Conservation (phyloP, 2,329 filamentous ascomycete species). For the Clathrospora elynae region DNA sequence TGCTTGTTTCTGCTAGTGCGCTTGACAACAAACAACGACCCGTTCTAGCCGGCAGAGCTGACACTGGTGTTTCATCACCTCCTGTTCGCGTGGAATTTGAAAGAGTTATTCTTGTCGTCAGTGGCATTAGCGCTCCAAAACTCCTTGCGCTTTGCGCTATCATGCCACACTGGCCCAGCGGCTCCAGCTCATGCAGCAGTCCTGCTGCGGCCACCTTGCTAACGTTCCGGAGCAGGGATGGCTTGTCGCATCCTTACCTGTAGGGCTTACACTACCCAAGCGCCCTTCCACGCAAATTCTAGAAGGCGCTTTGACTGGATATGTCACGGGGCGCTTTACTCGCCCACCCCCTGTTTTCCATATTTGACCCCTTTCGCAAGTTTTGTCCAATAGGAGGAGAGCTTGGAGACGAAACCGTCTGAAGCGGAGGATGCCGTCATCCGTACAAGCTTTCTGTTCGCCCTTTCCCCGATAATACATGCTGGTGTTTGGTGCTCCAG, state of each 20-base stretch:
- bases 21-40: too few species aligned
- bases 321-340: constrained; percentile 34
- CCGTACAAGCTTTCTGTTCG: constrained; percentile 12
- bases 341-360: constrained; percentile 43
- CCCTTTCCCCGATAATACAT: too few species aligned
- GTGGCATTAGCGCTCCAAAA: constrained; percentile 39
- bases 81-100: constrained; percentile 26
- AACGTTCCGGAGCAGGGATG: constrained; percentile 38
- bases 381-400: constrained; percentile 18
- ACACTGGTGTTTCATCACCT: constrained; percentile 43
- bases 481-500: too few species aligned
- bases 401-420: constrained; percentile 26
- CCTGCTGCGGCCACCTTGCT: constrained; percentile 28
- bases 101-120: constrained; percentile 40
- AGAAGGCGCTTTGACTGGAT: constrained; percentile 34
- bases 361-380: constrained; percentile 45
- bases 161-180: constrained; percentile 31
- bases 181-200: constrained; percentile 31
- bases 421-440: constrained; percentile 17
- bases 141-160: constrained; percentile 31
- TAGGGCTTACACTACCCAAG: constrained; percentile 37
- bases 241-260: constrained; percentile 35
- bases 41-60: constrained; percentile 34
- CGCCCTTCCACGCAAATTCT: constrained; percentile 46
- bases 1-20: not conserved